phyloP scores from a whole-genome alignment of 2,329 filamentous ascomycete species.

The Ilyonectria destructans region DNA sequence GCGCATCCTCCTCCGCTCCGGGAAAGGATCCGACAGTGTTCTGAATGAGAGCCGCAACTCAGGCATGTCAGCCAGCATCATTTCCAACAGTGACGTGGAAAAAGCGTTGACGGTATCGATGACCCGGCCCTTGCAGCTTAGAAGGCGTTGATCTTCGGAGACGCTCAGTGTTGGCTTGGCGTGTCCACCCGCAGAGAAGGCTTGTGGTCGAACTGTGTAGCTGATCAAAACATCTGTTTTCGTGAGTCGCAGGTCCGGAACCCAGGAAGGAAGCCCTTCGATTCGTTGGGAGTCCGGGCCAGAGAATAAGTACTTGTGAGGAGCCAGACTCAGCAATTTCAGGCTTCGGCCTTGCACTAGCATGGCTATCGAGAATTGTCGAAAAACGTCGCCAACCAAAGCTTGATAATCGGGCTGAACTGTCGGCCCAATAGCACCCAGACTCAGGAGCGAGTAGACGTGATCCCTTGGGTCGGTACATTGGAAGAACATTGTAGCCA shows the following conservation, averaged over 20 bases:
- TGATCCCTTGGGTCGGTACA: conserved; percentile 1
- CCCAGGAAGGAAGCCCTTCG: not conserved
- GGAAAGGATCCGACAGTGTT: not conserved
- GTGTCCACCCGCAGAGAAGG: not conserved
- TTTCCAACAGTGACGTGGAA: not conserved
- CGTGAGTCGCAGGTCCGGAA: not conserved
- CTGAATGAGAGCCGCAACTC: not conserved
- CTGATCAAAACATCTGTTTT: not conserved
- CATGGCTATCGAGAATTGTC: not conserved
- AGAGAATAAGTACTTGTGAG: not conserved
- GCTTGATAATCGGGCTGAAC: not conserved
- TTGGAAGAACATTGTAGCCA: not conserved
- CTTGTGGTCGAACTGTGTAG: not conserved
- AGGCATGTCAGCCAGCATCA: not conserved
- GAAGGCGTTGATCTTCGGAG: not conserved
- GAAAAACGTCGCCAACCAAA: not conserved
- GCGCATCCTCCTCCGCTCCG: not conserved
- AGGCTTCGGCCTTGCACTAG: not conserved
- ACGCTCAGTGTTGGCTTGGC: not conserved
- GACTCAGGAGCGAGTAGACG: not conserved
- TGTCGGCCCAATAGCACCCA: not conserved
- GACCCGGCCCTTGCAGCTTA: not conserved
- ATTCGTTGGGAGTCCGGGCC: not conserved
- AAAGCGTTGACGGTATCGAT: not conserved
- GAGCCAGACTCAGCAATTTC: not conserved